Evolutionary conservation across 768 basidiomycete genomes (phyloP), one percentile per base, ranked within the genome.

Genomic region (Chiua virens): DNA sequence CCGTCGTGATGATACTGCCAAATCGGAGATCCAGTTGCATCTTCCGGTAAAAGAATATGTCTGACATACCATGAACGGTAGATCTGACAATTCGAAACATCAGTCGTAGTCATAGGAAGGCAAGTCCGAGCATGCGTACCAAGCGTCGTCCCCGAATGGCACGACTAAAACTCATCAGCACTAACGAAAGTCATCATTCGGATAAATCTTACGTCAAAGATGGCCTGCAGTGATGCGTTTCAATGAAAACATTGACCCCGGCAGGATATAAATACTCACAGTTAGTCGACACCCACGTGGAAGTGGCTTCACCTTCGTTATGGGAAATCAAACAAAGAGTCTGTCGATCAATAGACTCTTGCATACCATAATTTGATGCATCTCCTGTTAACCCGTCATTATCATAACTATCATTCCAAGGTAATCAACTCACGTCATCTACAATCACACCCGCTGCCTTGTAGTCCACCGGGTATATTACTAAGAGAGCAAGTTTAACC

Each of bases 381-480:
- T 58, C 0, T 68, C 57, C 77, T 78, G 50, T 35, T 6, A n/a
- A 30, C 22, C 13, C 8, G 40, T 40, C 8, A 45, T 49, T 23
- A 60, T 46, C 7, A 10, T 17, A 25, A 20, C 3, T 8, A 18
- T 21, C 22, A 41, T 35, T 44, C 7, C 14, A 42, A 23, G 37
- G 8, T 2, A 22, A n/a, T n/a, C 6, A 27, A 71, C 79, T 64
- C 44, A 84, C 83, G 56, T 88, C 86, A 55, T 89, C 96, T 17
- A 92, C 71, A 48, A 99, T 94, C 48, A 87, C 78, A 0, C 92
- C 90, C 0, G 74, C 73, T 37, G 73, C 69, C 73, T 89, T 79
- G 74, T 84, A 90, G 68, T 99, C 96, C 18, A 94, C 65, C 0
- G 96, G 97, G 64, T 85, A 98, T 58, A 98, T 95, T 22, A 86